Evolutionary conservation across 345 rosid genomes (phyloP).

Genomic region (Psidium friedrichsthalianum): DNA sequence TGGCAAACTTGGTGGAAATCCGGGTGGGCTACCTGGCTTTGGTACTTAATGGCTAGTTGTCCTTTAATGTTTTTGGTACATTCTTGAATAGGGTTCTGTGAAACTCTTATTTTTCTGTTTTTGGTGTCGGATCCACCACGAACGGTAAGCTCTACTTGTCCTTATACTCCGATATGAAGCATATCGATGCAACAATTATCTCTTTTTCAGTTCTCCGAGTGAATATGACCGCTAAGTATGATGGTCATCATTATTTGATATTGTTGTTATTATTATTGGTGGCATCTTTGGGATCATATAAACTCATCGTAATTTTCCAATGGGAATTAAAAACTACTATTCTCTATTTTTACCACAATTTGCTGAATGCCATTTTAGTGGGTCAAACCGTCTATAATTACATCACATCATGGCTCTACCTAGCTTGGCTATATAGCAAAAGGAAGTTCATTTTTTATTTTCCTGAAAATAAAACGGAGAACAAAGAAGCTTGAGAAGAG

Average conservation of each 20-base stretch:
- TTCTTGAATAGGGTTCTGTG: not conserved
- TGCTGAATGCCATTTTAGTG: too few species aligned
- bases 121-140: not conserved
- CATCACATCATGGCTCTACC: too few species aligned
- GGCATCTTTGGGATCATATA: not conserved
- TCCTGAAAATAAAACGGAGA: too few species aligned
- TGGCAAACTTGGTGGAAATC: not conserved
- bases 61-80: not conserved
- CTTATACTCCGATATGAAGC: not conserved
- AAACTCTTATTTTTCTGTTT: not conserved
- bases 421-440: too few species aligned
- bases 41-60: not conserved
- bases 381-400: too few species aligned
- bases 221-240: not conserved
- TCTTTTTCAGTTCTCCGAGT: not conserved
- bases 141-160: not conserved
- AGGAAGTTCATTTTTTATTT: too few species aligned
- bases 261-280: too few species aligned
- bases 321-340: too few species aligned
- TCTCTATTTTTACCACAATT: too few species aligned
- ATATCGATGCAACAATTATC: not conserved
- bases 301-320: too few species aligned
- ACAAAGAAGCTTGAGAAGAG: too few species aligned
- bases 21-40: not conserved
- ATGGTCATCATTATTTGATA: not conserved